Percentiles rank a stretch among this genome's conserved stretches.
Conservation (phyloP, 2,329 filamentous ascomycete species). For the Ilyonectria robusta region DNA sequence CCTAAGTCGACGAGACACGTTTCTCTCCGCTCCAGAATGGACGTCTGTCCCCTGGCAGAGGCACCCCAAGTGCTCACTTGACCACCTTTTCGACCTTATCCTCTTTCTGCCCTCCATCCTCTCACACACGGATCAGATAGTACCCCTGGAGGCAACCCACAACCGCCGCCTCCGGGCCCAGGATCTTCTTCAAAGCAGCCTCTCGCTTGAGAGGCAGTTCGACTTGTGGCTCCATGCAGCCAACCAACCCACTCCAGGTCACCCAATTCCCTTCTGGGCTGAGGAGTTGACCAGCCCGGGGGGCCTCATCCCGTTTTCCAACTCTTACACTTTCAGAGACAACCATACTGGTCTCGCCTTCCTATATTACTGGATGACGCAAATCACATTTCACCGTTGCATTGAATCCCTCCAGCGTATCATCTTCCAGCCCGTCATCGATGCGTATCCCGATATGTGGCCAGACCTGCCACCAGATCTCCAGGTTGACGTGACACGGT, state of each 20-base stretch:
- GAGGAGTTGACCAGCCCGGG: conserved; percentile 49
- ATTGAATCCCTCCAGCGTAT: conserved; percentile 61
- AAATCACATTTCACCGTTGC: conserved; percentile 64
- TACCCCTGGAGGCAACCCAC: conserved; percentile 56
- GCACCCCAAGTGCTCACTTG: conserved; percentile 66
- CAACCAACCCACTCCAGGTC: conserved; percentile 45
- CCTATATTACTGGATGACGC: conserved; percentile 68
- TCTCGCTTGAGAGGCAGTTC: conserved; percentile 64
- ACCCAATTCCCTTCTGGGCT: conserved; percentile 58
- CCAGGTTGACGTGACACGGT: conserved; percentile 59
- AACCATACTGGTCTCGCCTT: conserved; percentile 61
- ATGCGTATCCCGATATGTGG: conserved; percentile 57
- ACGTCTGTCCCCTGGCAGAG: conserved; percentile 64
- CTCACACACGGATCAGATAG: conserved; percentile 59
- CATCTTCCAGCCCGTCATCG: conserved; percentile 61
- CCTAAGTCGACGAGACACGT: conserved; percentile 64
- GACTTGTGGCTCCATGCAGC: conserved; percentile 61
- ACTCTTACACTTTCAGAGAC: conserved; percentile 62
- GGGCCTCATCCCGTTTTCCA: conserved; percentile 59
- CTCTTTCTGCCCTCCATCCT: conserved; percentile 64
- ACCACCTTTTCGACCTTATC: conserved; percentile 67
- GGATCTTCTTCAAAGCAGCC: conserved; percentile 63
- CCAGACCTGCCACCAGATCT: conserved; percentile 56
- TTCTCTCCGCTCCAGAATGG: conserved; percentile 68
- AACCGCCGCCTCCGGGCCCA: conserved; percentile 61